Percentiles rank a stretch among this genome's conserved stretches.
phyloP scores from a whole-genome alignment of 225 moss, liverwort and hornwort genomes.

The Marchantia paleacea region DNA sequence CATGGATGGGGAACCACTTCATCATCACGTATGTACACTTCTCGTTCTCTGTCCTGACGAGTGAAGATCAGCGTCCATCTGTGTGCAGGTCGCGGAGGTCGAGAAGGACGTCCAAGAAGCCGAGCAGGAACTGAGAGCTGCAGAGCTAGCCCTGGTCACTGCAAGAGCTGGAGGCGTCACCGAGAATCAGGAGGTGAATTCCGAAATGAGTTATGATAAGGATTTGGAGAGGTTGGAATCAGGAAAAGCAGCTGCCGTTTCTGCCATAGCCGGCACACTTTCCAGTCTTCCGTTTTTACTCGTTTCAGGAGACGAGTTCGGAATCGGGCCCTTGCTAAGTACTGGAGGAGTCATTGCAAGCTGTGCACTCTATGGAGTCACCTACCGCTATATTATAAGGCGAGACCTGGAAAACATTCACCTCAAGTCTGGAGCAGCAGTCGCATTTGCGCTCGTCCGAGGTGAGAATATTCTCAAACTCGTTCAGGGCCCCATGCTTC shows the following conservation, averaged over 20 bases:
- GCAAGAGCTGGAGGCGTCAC: conserved; percentile 69
- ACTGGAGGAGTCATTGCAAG: conserved; percentile 61
- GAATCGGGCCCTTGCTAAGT: conserved; percentile 52
- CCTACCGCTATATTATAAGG: conserved; percentile 78
- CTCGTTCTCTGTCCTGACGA: too few relatives aligned
- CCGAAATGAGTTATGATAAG: conserved; percentile 61
- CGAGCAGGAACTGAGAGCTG: conserved; percentile 55
- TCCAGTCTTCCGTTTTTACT: conserved; percentile 68
- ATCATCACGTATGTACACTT: too few relatives aligned
- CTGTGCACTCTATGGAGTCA: conserved; percentile 83
- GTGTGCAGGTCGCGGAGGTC: conserved; percentile 53
- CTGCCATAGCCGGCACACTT: conserved; percentile 70
- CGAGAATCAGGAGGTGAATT: conserved; percentile 41
- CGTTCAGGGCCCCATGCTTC: neutral
- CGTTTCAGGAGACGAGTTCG: conserved; percentile 40
- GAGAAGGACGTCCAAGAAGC: conserved; percentile 44
- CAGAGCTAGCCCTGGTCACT: conserved; percentile 70
- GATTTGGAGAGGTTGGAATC: conserved; percentile 75
- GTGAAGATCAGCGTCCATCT: neutral
- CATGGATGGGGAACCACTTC: too few relatives aligned
- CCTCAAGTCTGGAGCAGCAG: conserved; percentile 85
- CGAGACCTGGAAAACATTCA: conserved; percentile 71
- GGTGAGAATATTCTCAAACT: conserved; percentile 32
- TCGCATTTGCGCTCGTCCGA: conserved; percentile 77
- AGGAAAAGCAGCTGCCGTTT: conserved; percentile 75